Base-by-base conservation (phyloP, 352 stramenopile genomes). In the Pythium chondricola region DNA sequence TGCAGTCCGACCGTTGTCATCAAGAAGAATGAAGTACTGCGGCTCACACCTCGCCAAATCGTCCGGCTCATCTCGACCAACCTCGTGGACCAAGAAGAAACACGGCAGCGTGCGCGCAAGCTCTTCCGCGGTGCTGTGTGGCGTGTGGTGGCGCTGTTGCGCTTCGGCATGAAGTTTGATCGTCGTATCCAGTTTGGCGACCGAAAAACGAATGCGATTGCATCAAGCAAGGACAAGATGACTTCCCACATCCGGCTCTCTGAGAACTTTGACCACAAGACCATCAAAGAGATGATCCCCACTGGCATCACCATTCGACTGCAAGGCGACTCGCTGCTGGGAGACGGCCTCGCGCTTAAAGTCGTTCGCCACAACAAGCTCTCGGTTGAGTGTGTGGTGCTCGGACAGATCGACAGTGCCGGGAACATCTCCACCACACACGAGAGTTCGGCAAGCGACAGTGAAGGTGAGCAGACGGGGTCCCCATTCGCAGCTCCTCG, bases 181-280 rank as follows among this genome's bases (percentile, higher is more conserved):
- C 72, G 76, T 6, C 80, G 82, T 22, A 88, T 94, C 32, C 66
- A 85, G 42, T 90, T 88, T 59, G 73, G 73, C 11, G 73, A 81
- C 18, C 71, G 73, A 21, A 85, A 84, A 54, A 58, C 20, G 10
- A 55, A 26, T 22, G 18, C 25, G 3, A 26, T 58, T 26, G 35
- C 63, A 14, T 48, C 14, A n/a, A 20, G 1, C 43, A 67, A 48
- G 49, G 56, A 77, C 6, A 65, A 75, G 26, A 56, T 82, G 14
- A 71, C 85, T 0, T 85, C 81, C 21, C 80, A 90, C 43, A 94
- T 94, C 36, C 76, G 76, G 1, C 48, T 94, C 24, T 94, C 81
- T 2, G 81, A 94, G 56, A 91, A 94, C 49, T 94, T 94, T 52
- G 81, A 94, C 47, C 83, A 94, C 74, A 87, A 89, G 55, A 88